These are phyloP conservation scores for Diaporthe sp. DNA, from an alignment of 2,329 filamentous ascomycete species.

Conservation along the genomic window DNA sequence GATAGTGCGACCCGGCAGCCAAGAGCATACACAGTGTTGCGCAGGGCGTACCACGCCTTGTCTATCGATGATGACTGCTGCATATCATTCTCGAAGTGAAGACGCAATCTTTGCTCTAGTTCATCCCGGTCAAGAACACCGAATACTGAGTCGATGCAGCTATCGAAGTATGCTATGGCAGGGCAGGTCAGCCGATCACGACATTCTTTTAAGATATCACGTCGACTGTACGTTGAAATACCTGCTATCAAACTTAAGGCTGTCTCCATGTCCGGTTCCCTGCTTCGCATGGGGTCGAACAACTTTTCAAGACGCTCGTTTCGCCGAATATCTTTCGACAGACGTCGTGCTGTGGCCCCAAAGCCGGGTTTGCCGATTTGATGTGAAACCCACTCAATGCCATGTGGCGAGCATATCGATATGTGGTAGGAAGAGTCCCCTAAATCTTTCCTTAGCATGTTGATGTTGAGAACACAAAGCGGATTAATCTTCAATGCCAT, in stretches of 20 bases:
- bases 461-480: too few species aligned
- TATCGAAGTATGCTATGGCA: neutral
- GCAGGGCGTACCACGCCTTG: constrained; percentile 30
- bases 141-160: neutral
- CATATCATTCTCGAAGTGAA: neutral
- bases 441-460: neutral
- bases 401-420: constrained; percentile 23
- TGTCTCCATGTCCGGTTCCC: constrained; percentile 2
- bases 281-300: neutral
- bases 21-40: constrained; percentile 19
- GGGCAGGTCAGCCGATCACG: neutral
- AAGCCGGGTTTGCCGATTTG: constrained; percentile 30
- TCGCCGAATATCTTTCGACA: constrained; percentile 17
- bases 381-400: constrained; percentile 25
- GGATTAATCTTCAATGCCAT: too few species aligned
- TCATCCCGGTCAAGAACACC: neutral
- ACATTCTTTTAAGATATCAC: too few species aligned
- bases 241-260: neutral
- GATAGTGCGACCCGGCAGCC: constrained; percentile 25
- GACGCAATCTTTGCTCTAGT: neutral
- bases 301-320: constrained; percentile 1
- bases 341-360: constrained; percentile 10
- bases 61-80: neutral
- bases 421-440: constrained; percentile 18
- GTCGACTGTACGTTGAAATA: neutral